Conservation (phyloP, 2,329 filamentous ascomycete genomes). For the Orbilia blumenaviensis region DNA sequence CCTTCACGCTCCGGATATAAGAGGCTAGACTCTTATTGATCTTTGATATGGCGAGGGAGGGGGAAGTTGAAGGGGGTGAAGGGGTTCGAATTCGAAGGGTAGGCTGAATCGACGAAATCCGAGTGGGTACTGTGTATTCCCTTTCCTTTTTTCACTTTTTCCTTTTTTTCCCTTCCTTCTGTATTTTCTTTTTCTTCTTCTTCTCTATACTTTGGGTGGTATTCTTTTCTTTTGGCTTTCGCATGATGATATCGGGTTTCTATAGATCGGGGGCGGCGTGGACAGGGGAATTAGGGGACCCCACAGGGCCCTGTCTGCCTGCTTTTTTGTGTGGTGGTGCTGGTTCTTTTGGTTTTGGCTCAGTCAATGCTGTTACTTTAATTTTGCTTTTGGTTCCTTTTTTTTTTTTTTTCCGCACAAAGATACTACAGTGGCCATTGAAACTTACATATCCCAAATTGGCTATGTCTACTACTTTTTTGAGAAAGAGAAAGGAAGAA, state of each 20-base stretch:
- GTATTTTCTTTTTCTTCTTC: slow-evolving; percentile 7
- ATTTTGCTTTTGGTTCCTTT: neutral
- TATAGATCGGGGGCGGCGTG: neutral
- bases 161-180: neutral
- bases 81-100: too few relatives aligned
- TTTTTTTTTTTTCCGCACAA: too few relatives aligned
- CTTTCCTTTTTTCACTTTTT: slow-evolving; percentile 14
- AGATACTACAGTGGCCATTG: too few relatives aligned
- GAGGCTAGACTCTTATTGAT: slow-evolving; percentile 19
- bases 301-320: neutral
- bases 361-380: too few relatives aligned
- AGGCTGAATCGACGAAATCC: slow-evolving; percentile 26
- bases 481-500: too few relatives aligned
- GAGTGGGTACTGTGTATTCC: slow-evolving; percentile 1
- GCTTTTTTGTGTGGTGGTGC: neutral
- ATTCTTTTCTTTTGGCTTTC: neutral
- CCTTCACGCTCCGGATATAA: slow-evolving; percentile 48
- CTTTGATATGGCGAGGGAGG: too few relatives aligned
- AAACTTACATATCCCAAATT: too few relatives aligned
- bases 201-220: neutral
- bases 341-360: neutral
- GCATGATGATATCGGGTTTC: slow-evolving; percentile 6
- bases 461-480: too few relatives aligned
- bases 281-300: neutral
- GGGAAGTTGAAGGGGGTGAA: neutral